Percentiles rank a stretch among this genome's conserved stretches.
Evolutionary conservation across 2,329 filamentous ascomycete species (phyloP).

Genomic region (Septoria petroselini): DNA sequence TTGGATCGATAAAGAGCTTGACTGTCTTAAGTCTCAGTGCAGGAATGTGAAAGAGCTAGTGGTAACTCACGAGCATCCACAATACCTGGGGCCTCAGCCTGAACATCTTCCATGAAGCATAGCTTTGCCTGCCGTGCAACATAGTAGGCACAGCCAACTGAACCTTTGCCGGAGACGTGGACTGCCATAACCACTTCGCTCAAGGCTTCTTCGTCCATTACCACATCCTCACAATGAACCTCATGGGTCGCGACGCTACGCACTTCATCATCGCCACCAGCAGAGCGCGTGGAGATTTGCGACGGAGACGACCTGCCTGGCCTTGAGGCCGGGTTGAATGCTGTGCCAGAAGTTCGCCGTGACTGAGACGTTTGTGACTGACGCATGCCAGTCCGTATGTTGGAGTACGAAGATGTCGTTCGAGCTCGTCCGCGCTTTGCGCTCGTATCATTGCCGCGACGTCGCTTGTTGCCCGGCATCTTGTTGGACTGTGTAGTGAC

Average conservation of each 20-base stretch:
- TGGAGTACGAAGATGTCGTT: conserved; percentile 10
- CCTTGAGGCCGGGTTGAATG: conserved; percentile 1
- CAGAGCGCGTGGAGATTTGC: conserved; percentile 21
- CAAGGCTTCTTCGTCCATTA: conserved; percentile 21
- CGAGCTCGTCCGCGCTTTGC: conserved; percentile 13
- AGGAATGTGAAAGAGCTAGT: not conserved
- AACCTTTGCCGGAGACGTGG: conserved; percentile 66
- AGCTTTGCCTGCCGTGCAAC: conserved; percentile 66
- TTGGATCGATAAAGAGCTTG: conserved; percentile 60
- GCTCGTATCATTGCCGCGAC: conserved; percentile 13
- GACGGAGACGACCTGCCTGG: conserved; percentile 7
- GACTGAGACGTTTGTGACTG: conserved; percentile 17
- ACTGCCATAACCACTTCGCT: conserved; percentile 77
- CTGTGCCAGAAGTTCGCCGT: not conserved
- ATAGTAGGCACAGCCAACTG: conserved; percentile 82
- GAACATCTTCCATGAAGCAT: conserved; percentile 73
- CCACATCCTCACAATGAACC: conserved; percentile 17
- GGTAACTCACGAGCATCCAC: conserved; percentile 44
- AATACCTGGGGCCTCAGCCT: conserved; percentile 62
- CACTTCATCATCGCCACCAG: conserved; percentile 7
- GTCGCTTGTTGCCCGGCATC: conserved; percentile 11
- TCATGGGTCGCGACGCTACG: conserved; percentile 16
- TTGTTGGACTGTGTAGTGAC: not conserved
- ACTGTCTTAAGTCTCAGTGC: conserved; percentile 45
- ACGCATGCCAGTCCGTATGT: conserved; percentile 20